Conservation (phyloP, 2,329 filamentous ascomycete species). For the Huntiella abstrusa region DNA sequence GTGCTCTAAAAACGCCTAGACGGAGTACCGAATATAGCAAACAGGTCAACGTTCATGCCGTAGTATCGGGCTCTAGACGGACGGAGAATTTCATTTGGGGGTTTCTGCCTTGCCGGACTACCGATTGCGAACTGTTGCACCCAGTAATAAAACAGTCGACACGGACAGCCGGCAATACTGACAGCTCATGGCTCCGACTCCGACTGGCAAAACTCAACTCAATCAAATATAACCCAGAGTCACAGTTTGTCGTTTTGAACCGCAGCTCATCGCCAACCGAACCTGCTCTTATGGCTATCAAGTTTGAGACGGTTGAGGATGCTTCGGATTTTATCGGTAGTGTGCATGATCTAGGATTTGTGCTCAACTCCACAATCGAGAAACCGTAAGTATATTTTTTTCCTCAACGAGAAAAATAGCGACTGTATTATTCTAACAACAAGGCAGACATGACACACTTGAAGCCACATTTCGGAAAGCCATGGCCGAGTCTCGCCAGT, state of each 20-base stretch:
- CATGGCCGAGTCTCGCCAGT: not conserved
- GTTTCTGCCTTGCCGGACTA: not conserved
- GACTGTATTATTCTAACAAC: not conserved
- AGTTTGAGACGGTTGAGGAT: not conserved
- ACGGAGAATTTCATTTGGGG: slow-evolving; percentile 7
- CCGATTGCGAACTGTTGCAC: no score
- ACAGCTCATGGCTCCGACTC: not conserved
- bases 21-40: not conserved
- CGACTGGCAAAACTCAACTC: not conserved
- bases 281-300: not conserved
- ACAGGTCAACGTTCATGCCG: slow-evolving; percentile 2
- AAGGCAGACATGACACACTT: not conserved
- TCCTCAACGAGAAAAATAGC: no score
- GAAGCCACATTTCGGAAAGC: not conserved
- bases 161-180: not conserved
- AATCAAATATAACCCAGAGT: slow-evolving; percentile 1
- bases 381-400: not conserved
- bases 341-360: not conserved
- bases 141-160: no score
- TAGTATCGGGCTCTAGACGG: slow-evolving; percentile 3
- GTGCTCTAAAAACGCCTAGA: no score
- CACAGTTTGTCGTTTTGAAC: not conserved
- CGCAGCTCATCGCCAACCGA: not conserved
- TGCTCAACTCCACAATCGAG: not conserved
- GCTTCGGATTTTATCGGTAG: not conserved